These are phyloP conservation scores for Flaveria sonorensis DNA, from an alignment of 129 eudicot species.

Conservation along the genomic window DNA sequence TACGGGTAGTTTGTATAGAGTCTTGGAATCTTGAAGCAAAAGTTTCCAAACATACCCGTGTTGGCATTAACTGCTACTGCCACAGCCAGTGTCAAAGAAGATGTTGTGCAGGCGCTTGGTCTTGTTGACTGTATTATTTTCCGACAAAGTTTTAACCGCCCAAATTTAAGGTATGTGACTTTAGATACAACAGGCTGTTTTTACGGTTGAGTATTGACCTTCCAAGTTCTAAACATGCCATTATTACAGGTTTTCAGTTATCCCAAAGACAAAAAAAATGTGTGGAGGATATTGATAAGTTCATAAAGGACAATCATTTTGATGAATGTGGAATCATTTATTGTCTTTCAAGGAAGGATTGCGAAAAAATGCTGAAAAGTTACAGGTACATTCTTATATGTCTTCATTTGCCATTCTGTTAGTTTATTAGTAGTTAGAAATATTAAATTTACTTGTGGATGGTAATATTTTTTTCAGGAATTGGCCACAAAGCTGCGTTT, in stretches of 20 bases:
- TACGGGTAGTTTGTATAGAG: constrained; percentile 45
- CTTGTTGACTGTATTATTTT: constrained; percentile 85
- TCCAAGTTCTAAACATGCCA: constrained; percentile 1
- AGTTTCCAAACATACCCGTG: constrained; percentile 79
- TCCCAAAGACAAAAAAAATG: constrained; percentile 94
- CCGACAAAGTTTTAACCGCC: constrained; percentile 94
- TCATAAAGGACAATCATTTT: constrained; percentile 65
- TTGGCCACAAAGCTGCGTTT: constrained; percentile 89
- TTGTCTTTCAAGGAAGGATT: constrained; percentile 94
- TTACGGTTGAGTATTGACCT: not conserved
- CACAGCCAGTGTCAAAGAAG: constrained; percentile 90
- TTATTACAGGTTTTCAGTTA: constrained; percentile 68
- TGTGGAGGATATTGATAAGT: constrained; percentile 83
- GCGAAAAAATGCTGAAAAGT: constrained; percentile 83
- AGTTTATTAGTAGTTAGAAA: not conserved
- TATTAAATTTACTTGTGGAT: constrained; percentile 14
- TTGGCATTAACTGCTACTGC: constrained; percentile 98
- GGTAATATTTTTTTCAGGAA: constrained; percentile 44
- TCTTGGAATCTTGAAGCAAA: constrained; percentile 94
- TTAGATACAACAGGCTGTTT: not conserved
- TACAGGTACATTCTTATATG: constrained; percentile 50
- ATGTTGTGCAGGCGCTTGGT: constrained; percentile 99
- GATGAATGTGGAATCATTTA: constrained; percentile 93
- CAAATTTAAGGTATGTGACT: constrained; percentile 64
- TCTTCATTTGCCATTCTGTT: constrained; percentile 7